These are phyloP conservation scores for Microbotryum intermedium DNA, from an alignment of 1,284 basidiomycete genomes.

Conservation along the genomic window DNA sequence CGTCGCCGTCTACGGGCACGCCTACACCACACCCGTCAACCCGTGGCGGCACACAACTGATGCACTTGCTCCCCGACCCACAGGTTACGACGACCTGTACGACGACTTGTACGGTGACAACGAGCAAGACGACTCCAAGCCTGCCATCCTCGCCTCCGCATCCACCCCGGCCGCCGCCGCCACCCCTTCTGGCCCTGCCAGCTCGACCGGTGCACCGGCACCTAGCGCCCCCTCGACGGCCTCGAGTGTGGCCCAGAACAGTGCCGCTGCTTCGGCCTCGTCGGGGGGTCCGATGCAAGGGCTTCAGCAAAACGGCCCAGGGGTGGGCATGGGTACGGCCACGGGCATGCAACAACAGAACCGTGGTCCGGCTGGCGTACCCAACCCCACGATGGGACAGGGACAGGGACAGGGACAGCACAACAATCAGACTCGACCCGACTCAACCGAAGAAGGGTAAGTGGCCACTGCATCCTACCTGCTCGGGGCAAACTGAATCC, in stretches of 20 bases:
- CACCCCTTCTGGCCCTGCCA: background rate
- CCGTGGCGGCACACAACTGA: too few species aligned
- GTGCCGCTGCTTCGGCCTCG: conserved; percentile 34
- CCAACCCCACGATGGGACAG: too few species aligned
- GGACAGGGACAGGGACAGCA: too few species aligned
- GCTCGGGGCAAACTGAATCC: too few species aligned
- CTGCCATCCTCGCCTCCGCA: background rate
- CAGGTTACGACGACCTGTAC: conserved; percentile 27
- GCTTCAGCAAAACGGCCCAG: background rate
- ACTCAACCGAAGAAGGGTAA: too few species aligned
- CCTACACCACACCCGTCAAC: too few species aligned
- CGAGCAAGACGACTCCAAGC: conserved; percentile 41
- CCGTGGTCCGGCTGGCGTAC: background rate
- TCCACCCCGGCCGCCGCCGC: background rate
- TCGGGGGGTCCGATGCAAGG: conserved; percentile 28
- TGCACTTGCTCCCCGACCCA: background rate
- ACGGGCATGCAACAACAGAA: conserved; percentile 22
- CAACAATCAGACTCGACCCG: too few species aligned
- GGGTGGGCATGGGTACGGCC: conserved; percentile 1
- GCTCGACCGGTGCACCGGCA: background rate
- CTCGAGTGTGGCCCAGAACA: conserved; percentile 21
- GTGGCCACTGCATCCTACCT: too few species aligned
- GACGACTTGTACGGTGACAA: conserved; percentile 72
- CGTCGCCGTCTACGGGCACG: too few species aligned
- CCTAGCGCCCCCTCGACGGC: background rate